phyloP scores from a whole-genome alignment of 2,329 filamentous ascomycete genomes.

The Neurospora crassa region DNA sequence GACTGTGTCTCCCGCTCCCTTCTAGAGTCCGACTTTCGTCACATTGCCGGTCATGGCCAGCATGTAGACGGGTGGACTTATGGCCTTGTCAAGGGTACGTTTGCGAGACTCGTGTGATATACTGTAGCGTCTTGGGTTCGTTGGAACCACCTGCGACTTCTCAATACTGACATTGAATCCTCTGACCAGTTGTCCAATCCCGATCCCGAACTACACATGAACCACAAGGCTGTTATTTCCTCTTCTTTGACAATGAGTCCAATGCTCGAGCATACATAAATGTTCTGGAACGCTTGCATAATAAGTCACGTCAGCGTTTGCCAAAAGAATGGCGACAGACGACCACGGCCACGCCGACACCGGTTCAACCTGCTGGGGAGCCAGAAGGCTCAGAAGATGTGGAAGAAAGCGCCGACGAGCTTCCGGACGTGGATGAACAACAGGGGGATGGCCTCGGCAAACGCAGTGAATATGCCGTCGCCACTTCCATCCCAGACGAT shows the following conservation, averaged over 20 bases:
- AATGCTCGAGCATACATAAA: conserved; percentile 53
- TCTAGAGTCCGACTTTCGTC: conserved; percentile 59
- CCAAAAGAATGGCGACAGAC: conserved; percentile 19
- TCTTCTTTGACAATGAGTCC: conserved; percentile 54
- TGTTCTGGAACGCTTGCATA: conserved; percentile 41
- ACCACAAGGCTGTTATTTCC: conserved; percentile 54
- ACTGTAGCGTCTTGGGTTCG: background rate
- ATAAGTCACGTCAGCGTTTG: conserved; percentile 11
- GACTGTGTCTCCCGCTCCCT: conserved; percentile 49
- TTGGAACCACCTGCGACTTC: background rate
- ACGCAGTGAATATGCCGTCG: background rate
- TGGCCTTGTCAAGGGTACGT: conserved; percentile 47
- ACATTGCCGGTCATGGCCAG: conserved; percentile 49
- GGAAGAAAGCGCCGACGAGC: background rate
- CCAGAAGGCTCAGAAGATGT: background rate
- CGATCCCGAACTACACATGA: conserved; percentile 55
- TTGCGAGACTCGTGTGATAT: conserved; percentile 4
- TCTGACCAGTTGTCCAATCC: conserved; percentile 46
- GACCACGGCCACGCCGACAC: conserved; percentile 27
- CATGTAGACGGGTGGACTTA: conserved; percentile 61
- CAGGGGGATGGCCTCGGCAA: background rate
- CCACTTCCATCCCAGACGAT: conserved; percentile 17
- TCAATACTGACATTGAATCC: conserved; percentile 1
- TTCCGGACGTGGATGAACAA: background rate
- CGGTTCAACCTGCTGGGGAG: background rate